A percentile compares a stretch with the other conserved stretches of the same genome.
Evolutionary conservation across 75 land plant genomes (phyloP).

Genomic region (Sequoiadendron giganteum): DNA sequence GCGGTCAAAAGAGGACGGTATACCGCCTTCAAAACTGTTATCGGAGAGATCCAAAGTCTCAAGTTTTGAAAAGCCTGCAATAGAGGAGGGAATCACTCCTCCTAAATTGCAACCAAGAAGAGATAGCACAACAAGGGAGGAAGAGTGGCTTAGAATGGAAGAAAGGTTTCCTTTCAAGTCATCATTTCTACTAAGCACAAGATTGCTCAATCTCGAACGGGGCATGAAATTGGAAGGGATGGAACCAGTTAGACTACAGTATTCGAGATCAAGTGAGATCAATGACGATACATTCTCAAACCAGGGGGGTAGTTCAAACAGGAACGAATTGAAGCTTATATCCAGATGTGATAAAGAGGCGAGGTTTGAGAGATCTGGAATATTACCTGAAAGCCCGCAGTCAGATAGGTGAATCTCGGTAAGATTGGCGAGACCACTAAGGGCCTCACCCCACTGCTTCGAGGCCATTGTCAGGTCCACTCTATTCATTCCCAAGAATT

Average conservation of each 20-base stretch:
- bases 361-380: not conserved
- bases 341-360: too few relatives aligned
- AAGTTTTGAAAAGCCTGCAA: not conserved
- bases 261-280: too few relatives aligned
- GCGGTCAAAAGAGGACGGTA: too few relatives aligned
- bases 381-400: not conserved
- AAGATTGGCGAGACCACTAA: too few relatives aligned
- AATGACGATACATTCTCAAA: too few relatives aligned
- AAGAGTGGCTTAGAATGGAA: not conserved
- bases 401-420: not conserved
- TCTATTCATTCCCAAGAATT: too few relatives aligned
- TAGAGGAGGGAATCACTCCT: not conserved
- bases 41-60: not conserved
- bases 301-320: too few relatives aligned
- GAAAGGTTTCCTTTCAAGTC: not conserved
- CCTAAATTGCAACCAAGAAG: not conserved
- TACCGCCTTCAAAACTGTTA: too few relatives aligned
- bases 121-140: not conserved
- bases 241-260: not conserved
- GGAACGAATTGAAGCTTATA: too few relatives aligned
- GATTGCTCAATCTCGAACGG: not conserved
- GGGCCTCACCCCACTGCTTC: too few relatives aligned
- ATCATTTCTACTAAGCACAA: not conserved
- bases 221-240: not conserved
- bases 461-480: too few relatives aligned